These are phyloP conservation scores for Stachybotrys elegans DNA, from an alignment of 2,329 filamentous ascomycete genomes.

Conservation along the genomic window DNA sequence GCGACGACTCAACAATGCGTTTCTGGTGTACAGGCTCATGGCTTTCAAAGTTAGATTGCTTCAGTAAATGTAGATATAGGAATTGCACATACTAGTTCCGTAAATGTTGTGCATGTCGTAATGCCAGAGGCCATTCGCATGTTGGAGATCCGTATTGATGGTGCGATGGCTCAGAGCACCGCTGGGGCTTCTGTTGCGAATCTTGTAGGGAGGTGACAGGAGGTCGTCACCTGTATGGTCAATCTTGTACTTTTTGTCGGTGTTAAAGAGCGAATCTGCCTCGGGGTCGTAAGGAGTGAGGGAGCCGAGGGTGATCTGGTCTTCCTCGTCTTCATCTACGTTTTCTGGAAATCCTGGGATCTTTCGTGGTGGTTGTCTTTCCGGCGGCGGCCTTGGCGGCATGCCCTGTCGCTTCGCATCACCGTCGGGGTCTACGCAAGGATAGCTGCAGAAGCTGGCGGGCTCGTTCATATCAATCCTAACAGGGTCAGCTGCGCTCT, in stretches of 20 bases:
- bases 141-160: constrained; percentile 61
- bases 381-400: constrained; percentile 1
- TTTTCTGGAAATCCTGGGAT: constrained; percentile 6
- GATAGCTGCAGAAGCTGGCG: constrained; percentile 16
- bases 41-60: constrained; percentile 56
- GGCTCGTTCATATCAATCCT: constrained; percentile 60
- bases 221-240: constrained; percentile 9
- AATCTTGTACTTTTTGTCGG: neutral
- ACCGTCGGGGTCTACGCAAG: constrained; percentile 7
- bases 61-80: too few species aligned
- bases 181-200: constrained; percentile 4
- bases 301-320: constrained; percentile 8
- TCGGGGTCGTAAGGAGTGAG: constrained; percentile 7
- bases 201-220: constrained; percentile 9
- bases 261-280: too few species aligned
- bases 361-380: constrained; percentile 4
- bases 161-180: constrained; percentile 52
- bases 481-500: neutral
- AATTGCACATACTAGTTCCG: constrained; percentile 44
- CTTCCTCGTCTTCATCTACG: neutral
- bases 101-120: constrained; percentile 69
- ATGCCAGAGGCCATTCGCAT: constrained; percentile 53
- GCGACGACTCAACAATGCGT: constrained; percentile 58
- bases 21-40: constrained; percentile 41
- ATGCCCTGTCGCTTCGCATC: constrained; percentile 1